Evolutionary conservation across 768 basidiomycete species (phyloP), one percentile per base, ranked within the genome.

Genomic region (Tricholoma terreum): DNA sequence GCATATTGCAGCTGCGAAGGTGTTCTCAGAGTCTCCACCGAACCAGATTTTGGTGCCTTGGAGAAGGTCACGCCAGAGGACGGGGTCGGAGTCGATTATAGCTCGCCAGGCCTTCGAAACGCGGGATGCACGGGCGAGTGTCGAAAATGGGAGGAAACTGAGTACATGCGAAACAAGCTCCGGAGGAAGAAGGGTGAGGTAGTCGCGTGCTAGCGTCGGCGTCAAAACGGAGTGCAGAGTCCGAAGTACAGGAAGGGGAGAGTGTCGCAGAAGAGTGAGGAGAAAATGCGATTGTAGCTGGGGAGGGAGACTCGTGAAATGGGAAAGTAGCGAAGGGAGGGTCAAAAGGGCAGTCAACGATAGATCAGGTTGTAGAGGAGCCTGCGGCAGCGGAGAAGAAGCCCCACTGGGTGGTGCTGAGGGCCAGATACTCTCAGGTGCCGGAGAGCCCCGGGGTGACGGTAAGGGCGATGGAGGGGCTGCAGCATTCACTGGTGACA

Each of bases 141-240:
- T 84, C 3, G 85, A 78, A 62, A 89, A 89, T 4, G 93, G 88
- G 33, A 98, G 85, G 69, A 82, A 92, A 63, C 86, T 86, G 60
- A 98, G 82, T 60, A 98, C 83, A 61, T 91, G 89, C 1, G 94
- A 90, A 51, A 92, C 89, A 35, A 99, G 84, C 66, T 99, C 96
- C 33, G 91, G 87, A 4, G 97, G 97, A 9, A 98, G 84, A 36
- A 92, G 83, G 2, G 90, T 87, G 62, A 98, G 82, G 70, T 98
- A 99, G 73, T 99, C 97, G 63, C 95, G 89, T 19, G 94, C 92
- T 27, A 98, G 79, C 2, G 93, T 94, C 22, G 90, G 92, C 0
- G 90, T 87, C 63, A 98, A 79, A 64, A 98, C 90, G 34, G 89
- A 86, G 66, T 95, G 89, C 14, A 98, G 74, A 1, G 90, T 90